These are phyloP conservation scores for Phoenix dactylifera DNA, from an alignment of 176 grass and related monocot genomes.

Conservation along the genomic window DNA sequence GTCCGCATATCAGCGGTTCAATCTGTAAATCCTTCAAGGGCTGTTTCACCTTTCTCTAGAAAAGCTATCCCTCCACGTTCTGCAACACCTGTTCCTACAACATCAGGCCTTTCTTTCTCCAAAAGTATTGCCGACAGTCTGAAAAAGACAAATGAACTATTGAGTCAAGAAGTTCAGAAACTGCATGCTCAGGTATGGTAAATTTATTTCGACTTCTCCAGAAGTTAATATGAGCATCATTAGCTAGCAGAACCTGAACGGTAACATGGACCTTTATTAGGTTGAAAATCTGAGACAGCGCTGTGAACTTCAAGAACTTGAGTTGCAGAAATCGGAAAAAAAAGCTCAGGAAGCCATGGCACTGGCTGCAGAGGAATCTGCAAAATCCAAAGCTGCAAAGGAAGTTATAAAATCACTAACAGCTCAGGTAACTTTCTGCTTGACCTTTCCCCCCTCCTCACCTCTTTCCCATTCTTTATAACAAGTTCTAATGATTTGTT, in stretches of 20 bases:
- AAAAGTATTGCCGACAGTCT: conserved; percentile 61
- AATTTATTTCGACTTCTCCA: background rate
- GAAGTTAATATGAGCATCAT: background rate
- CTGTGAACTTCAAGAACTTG: conserved; percentile 69
- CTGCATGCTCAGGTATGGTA: conserved; percentile 58
- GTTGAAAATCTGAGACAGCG: conserved; percentile 69
- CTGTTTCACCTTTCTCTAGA: conserved; percentile 86
- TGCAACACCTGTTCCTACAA: conserved; percentile 63
- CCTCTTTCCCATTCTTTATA: no score
- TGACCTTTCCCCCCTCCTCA: background rate
- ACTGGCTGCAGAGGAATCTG: conserved; percentile 75
- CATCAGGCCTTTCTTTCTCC: conserved; percentile 67
- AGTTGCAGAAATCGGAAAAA: conserved; percentile 73
- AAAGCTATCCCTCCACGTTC: conserved; percentile 72
- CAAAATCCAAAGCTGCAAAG: conserved; percentile 94
- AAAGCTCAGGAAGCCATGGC: conserved; percentile 73
- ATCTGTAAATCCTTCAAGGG: conserved; percentile 70
- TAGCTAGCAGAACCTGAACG: conserved; percentile 2
- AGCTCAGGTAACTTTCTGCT: conserved; percentile 42
- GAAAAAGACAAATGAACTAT: conserved; percentile 69
- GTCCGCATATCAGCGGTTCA: conserved; percentile 39
- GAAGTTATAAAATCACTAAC: conserved; percentile 96
- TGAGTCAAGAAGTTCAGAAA: conserved; percentile 83
- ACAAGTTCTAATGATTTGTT: no score
- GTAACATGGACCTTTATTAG: conserved; percentile 24